Conservation (phyloP, 371 early-diverging fungal species). For the Mucor velutinosus region DNA sequence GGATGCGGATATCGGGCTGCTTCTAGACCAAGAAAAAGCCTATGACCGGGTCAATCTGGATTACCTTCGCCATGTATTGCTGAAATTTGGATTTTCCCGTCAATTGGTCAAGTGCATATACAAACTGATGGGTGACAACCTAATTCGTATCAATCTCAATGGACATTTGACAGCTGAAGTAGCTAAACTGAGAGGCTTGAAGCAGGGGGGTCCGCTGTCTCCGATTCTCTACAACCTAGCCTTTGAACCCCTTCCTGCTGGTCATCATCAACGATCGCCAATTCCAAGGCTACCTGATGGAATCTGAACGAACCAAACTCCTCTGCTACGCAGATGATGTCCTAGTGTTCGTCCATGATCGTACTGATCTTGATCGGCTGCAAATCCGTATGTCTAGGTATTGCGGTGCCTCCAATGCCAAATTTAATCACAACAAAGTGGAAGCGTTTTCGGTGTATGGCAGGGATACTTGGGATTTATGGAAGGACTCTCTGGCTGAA, state of each 20-base stretch:
- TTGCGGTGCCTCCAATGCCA: conserved; percentile 14
- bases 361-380: background rate
- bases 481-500: background rate
- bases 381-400: background rate
- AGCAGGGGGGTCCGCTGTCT: conserved; percentile 21
- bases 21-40: conserved; percentile 22
- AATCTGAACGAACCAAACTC: background rate
- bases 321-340: conserved; percentile 11
- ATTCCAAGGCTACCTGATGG: background rate
- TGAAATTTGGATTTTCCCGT: conserved; percentile 12
- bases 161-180: background rate
- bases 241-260: conserved; percentile 10
- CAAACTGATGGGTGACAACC: background rate
- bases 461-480: background rate
- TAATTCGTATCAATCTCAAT: background rate
- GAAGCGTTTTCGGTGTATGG: conserved; percentile 8
- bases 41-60: conserved; percentile 19
- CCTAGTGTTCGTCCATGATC: background rate
- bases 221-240: conserved; percentile 21
- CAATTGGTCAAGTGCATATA: background rate
- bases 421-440: conserved; percentile 6
- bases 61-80: conserved; percentile 2
- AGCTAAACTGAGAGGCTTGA: background rate
- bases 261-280: background rate
- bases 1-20: background rate